Evolutionary conservation across 192 early-diverging fungal species (phyloP), one percentile per base, ranked within the genome.

Genomic region (Paraglomus brasilianum): DNA sequence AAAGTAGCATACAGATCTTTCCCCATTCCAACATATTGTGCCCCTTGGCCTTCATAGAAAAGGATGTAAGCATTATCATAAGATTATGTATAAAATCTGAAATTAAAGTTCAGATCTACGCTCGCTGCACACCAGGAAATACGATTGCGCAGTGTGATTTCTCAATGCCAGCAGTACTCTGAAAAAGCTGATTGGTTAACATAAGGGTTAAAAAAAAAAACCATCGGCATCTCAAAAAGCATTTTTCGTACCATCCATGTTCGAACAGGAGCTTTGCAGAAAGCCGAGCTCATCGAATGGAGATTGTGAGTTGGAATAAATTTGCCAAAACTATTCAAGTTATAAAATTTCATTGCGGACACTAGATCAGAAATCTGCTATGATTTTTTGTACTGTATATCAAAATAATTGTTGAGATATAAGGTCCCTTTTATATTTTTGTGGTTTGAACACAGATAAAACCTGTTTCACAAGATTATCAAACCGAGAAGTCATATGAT

Each of bases 21-120:
- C 8, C 93, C 94, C 96, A 98, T 98, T 52, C 96, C 93, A 73
- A 91, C 83, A 80, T 85, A 91, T 75, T 93, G 91, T 9, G 91
- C 88, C 47, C 91, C 91, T 74, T 93, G 91, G 13, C 91, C 91
- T 82, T 66, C 46, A 50, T 43, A 38, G 36, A 39, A 40, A 36
- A 49, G 40, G 45, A 19, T n/a, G n/a, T 40, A 7, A 51, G 10
- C 7, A 51, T 50, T 30, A 36, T 67, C 14, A 38, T 39, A 41
- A 60, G 2, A 22, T 4, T 9, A 40, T 15, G 8, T 11, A 22
- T 39, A 60, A 38, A 40, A 24, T 22, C 45, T 22, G 44, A 17
- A 14, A 55, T 43, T 3, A 55, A 53, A 42, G 11, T 49, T 21
- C 17, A 36, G 51, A 40, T 42, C 7, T 15, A 56, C 19, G 24